Base-by-base conservation (phyloP, 257 asterid species). In the Nicotiana noctiflora region DNA sequence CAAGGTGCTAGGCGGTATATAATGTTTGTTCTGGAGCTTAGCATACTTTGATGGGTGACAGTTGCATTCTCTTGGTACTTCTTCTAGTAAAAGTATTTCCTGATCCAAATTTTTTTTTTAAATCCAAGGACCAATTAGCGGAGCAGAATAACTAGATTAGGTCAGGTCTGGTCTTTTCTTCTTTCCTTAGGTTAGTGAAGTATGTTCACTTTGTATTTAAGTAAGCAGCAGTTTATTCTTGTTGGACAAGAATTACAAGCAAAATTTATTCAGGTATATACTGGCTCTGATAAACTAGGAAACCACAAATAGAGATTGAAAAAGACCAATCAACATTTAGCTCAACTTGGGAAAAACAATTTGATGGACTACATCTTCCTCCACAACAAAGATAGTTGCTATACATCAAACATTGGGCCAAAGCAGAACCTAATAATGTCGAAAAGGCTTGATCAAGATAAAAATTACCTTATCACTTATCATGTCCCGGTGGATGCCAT, bases 401-500 rank as follows among this genome's bases (percentile, higher is more conserved):
- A 72, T 23, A 0, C 44, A 2, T 49, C 37, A 74, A 74, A 23
- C 49, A 29, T 7, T 49, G 23, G 15, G 61, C 78, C 78, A 46
- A 74, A 23, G 25, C 9, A 46, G 40, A 27, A 25, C 37, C 61
- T 46, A 74, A 23, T 14, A 74, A 25, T 23, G 13, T 49, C 2
- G 40, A 23, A 23, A 72, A 49, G 61, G 61, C 56, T 49, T 49
- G 46, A 74, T 49, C 61, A 46, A 74, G 23, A 75, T 18, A 18
- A 81, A 61, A 34, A 18, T 66, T 92, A 95, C 99, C 99, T 95
- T 92, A 83, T 95, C 99, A 83, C 96, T 93, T 77, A 95, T 95
- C 99, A 95, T 95, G 55, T 95, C 99, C 87, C 91, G 89, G 83
- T 95, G 99, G 81, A 95, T 95, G 81, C 97, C 97, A 46, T 89